Evolutionary conservation across 2,329 filamentous ascomycete genomes (phyloP), one percentile per base, ranked within the genome.

Genomic region (Aspergillus udagawae): DNA sequence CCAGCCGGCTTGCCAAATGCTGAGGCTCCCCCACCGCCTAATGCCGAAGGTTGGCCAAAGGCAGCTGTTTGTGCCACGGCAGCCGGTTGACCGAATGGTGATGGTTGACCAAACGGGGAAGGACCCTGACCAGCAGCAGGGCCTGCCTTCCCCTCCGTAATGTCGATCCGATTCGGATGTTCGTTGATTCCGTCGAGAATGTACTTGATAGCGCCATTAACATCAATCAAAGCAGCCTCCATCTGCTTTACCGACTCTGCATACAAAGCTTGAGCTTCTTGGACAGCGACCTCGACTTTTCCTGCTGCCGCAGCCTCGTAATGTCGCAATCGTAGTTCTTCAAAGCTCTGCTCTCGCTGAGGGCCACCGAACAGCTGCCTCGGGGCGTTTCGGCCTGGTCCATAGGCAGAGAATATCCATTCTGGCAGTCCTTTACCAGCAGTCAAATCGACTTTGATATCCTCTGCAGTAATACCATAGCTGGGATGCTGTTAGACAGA

Each of bases 341-440:
- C 93, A 44, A 89, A 88, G 67, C 91, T 96, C 72, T 92, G 88
- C 72, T 97, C 93, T 20, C 92, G 83, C 5, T 84, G 80, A 48
- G 81, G 82, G 1, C 91, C 92, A 53, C 91, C 91, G 67, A 96
- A 92, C 1, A 97, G 81, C 73, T 96, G 91, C 20, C 85, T 85
- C 0, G 92, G 92, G 1, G 89, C 85, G 65, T 92, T 84, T 66
- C 80, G 82, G 3, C 88, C 89, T 0, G 92, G 92, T 0, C 87
- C 90, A 73, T 96, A 97, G 23, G 88, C 83, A 1, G 92, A 96
- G 25, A 97, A 82, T 4, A 94, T 87, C 89, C 92, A 97, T 79
- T 84, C 77, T 20, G 93, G 93, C 8, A 83, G 82, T 59, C 94
- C 90, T 23, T 81, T 79, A 5, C 73, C 73, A 23, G 65, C 60